phyloP scores from a whole-genome alignment of 768 basidiomycete genomes.

The Lactarius hatsudake region DNA sequence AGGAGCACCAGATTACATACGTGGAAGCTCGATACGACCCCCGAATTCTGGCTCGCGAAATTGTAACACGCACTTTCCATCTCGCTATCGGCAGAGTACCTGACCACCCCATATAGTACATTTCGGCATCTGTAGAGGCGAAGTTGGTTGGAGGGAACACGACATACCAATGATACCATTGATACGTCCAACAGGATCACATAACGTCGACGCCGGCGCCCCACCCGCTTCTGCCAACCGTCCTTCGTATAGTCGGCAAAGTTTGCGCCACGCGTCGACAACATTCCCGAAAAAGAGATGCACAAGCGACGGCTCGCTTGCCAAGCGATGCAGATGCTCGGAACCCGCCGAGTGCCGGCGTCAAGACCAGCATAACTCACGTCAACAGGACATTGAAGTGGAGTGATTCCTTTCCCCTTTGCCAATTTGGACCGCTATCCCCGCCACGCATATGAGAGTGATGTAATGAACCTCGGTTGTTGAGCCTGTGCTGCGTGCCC shows the following conservation, averaged over 20 bases:
- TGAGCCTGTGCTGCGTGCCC: no score
- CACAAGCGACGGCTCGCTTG: conserved; percentile 91
- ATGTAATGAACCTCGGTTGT: not conserved
- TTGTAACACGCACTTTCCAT: conserved; percentile 48
- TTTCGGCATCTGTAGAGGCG: conserved; percentile 61
- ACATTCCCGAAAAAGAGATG: conserved; percentile 72
- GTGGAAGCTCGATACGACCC: not conserved
- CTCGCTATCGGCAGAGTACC: conserved; percentile 71
- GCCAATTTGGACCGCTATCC: conserved; percentile 87
- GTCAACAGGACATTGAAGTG: not conserved
- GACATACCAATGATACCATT: conserved; percentile 58
- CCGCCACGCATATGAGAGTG: conserved; percentile 63
- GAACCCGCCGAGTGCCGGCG: not conserved
- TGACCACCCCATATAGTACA: conserved; percentile 95
- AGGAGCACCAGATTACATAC: conserved; percentile 63
- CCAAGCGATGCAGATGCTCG: conserved; percentile 73
- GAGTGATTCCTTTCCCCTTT: conserved; percentile 47
- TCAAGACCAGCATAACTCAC: not conserved
- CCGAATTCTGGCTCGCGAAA: not conserved
- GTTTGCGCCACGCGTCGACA: conserved; percentile 87
- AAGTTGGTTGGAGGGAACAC: not conserved
- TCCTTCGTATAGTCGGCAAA: conserved; percentile 68
- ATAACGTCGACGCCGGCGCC: conserved; percentile 57
- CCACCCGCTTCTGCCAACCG: conserved; percentile 59
- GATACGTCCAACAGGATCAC: conserved; percentile 83